Conservation (phyloP, 176 grass and related monocot genomes). For the Phragmites australis region DNA sequence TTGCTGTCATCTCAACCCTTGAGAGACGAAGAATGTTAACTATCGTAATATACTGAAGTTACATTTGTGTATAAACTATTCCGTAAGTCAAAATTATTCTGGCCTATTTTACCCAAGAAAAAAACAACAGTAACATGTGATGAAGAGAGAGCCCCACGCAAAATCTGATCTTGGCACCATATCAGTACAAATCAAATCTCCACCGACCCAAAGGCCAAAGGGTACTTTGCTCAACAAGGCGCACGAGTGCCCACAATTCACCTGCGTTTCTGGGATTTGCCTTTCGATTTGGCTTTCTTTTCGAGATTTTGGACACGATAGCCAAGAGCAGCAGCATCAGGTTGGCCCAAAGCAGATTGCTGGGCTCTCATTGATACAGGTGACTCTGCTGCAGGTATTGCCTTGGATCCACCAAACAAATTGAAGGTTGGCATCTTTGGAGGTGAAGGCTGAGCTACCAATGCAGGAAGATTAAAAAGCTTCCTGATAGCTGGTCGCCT, state of each 20-base stretch:
- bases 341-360: slow-evolving; percentile 50
- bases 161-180: slow-evolving; percentile 26
- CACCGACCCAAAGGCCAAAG: background rate
- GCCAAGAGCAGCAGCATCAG: slow-evolving; percentile 65
- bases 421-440: slow-evolving; percentile 42
- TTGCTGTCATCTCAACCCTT: background rate
- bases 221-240: background rate
- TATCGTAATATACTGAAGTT: background rate
- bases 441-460: slow-evolving; percentile 31
- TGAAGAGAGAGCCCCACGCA: slow-evolving; percentile 15
- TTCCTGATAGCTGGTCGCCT: slow-evolving; percentile 56
- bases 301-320: slow-evolving; percentile 77
- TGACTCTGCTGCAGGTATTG: slow-evolving; percentile 40
- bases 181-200: slow-evolving; percentile 15
- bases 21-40: slow-evolving; percentile 25
- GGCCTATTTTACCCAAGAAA: slow-evolving; percentile 10
- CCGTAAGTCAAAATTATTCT: slow-evolving; percentile 23
- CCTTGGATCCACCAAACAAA: slow-evolving; percentile 64
- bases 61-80: slow-evolving; percentile 28
- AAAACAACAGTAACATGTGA: slow-evolving; percentile 16
- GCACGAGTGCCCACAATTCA: background rate
- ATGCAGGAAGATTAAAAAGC: slow-evolving; percentile 60
- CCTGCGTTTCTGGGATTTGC: slow-evolving; percentile 60
- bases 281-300: slow-evolving; percentile 77
- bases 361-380: slow-evolving; percentile 34